Conservation (phyloP, 768 basidiomycete genomes). For the Sistotremastrum niveocremeum region DNA sequence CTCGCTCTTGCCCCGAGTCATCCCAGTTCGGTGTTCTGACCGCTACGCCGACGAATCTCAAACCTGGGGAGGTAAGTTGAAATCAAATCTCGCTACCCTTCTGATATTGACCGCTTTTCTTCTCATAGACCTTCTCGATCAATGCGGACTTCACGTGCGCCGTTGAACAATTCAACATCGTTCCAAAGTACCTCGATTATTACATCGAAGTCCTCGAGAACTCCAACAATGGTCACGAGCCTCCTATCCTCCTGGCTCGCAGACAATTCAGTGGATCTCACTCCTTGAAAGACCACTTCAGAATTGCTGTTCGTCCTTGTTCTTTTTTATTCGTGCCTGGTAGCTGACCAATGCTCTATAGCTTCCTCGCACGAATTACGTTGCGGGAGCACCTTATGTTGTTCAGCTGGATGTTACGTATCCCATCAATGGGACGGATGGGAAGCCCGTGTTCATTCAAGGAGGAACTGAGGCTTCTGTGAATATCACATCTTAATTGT, state of each 20-base stretch:
- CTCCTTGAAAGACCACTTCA: no score
- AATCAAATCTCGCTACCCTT: no score
- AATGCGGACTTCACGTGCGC: conserved; percentile 16
- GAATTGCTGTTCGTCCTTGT: no score
- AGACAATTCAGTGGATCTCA: neutral
- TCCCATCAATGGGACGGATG: neutral
- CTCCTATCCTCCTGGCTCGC: conserved; percentile 17
- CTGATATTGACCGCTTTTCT: no score
- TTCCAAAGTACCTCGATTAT: conserved; percentile 17
- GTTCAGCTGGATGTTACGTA: neutral
- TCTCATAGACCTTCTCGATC: neutral
- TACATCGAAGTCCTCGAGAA: conserved; percentile 20
- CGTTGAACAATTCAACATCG: conserved; percentile 8
- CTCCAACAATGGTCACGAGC: conserved; percentile 17
- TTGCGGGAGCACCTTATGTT: neutral
- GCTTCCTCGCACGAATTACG: neutral
- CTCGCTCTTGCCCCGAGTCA: neutral
- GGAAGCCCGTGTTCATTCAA: neutral
- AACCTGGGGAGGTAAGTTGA: neutral
- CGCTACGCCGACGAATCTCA: neutral
- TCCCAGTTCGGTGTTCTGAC: neutral
- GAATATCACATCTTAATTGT: no score
- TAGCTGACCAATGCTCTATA: neutral
- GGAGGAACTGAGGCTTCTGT: neutral
- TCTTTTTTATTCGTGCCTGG: no score